A percentile compares a stretch with the other conserved stretches of the same genome.
Conservation (phyloP, 805 yeast genomes). For the Saccharomycopsis fermentans region DNA sequence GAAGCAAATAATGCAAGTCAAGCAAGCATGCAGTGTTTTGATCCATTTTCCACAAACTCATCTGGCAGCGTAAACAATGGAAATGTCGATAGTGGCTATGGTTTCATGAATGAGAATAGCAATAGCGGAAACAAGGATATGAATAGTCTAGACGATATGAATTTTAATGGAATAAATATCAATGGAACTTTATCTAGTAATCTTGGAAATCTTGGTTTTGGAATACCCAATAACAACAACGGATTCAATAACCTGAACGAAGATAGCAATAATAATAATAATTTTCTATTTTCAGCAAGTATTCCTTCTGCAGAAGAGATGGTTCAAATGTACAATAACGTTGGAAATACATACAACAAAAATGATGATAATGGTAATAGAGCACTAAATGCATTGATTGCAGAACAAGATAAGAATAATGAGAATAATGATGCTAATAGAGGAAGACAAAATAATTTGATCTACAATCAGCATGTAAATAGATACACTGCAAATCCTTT, state of each 20-base stretch:
- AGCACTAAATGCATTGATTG: neutral
- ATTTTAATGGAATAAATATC: neutral
- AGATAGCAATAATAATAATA: neutral
- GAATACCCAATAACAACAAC: neutral
- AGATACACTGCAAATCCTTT: conserved; percentile 15
- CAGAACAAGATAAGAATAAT: neutral
- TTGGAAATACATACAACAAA: neutral
- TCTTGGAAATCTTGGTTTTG: conserved; percentile 4
- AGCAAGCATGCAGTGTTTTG: neutral
- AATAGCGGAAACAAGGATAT: neutral
- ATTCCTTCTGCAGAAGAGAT: neutral
- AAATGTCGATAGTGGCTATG: neutral
- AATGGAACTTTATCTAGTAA: conserved; percentile 3
- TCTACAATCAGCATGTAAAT: conserved; percentile 14
- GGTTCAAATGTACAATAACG: neutral
- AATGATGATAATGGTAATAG: neutral
- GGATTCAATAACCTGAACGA: neutral
- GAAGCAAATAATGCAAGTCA: neutral
- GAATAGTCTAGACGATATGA: neutral
- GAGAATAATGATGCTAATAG: neutral
- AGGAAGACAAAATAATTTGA: neutral
- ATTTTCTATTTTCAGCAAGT: neutral
- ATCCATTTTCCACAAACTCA: neutral
- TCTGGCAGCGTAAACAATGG: neutral
- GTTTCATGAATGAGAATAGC: neutral